Evolutionary conservation across 2,329 filamentous ascomycete species (phyloP).

Genomic region (Tricladium varicosporioides): DNA sequence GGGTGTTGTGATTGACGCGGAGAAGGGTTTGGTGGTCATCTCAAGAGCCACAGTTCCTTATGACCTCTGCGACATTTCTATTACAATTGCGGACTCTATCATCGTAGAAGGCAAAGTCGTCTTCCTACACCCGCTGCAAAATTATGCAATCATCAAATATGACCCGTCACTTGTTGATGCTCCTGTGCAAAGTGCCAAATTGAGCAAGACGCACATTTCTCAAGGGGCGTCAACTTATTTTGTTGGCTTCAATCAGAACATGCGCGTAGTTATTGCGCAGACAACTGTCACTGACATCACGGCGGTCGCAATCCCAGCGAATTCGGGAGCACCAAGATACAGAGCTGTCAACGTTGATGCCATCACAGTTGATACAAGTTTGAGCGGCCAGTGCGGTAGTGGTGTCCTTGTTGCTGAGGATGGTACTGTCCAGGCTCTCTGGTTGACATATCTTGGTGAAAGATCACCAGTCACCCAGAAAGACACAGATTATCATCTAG

Average conservation of each 20-base stretch:
- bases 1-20: conserved; percentile 94
- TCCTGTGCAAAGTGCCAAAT: conserved; percentile 82
- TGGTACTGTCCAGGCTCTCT: conserved; percentile 89
- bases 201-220: conserved; percentile 79
- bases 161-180: conserved; percentile 91
- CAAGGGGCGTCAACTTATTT: conserved; percentile 95
- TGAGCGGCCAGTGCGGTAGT: conserved; percentile 88
- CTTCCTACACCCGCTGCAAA: conserved; percentile 94
- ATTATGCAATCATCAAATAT: conserved; percentile 94
- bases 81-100: conserved; percentile 96
- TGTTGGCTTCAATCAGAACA: conserved; percentile 96
- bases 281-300: conserved; percentile 97
- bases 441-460: conserved; percentile 96
- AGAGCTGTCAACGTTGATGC: conserved; percentile 94
- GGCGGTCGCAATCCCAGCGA: conserved; percentile 92
- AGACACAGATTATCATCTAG: conserved; percentile 95
- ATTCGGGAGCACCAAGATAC: conserved; percentile 86
- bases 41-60: conserved; percentile 94
- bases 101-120: conserved; percentile 92
- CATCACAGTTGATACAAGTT: conserved; percentile 91
- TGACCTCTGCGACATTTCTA: conserved; percentile 91
- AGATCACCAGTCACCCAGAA: conserved; percentile 74
- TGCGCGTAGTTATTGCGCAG: conserved; percentile 87
- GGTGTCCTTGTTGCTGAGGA: conserved; percentile 89
- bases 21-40: conserved; percentile 91